phyloP scores from a whole-genome alignment of 2,329 filamentous ascomycete genomes.

The Gaeumannomyces sp. region DNA sequence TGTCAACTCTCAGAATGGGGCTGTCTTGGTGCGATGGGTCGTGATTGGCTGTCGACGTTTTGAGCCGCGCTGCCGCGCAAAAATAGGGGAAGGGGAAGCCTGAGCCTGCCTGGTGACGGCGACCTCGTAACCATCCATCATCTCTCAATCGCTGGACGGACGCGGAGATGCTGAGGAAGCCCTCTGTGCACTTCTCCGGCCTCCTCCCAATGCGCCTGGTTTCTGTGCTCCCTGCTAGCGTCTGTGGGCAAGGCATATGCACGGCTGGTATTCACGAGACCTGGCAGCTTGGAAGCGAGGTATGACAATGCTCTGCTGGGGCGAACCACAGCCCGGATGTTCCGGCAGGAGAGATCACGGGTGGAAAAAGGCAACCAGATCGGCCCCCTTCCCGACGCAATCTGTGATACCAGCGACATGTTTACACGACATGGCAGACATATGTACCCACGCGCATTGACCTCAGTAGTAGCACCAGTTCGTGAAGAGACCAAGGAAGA shows the following conservation, averaged over 20 bases:
- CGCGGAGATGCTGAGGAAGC: background rate
- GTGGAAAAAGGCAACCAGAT: background rate
- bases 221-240: background rate
- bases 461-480: background rate
- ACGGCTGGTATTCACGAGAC: background rate
- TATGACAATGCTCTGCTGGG: background rate
- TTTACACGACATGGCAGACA: too few relatives aligned
- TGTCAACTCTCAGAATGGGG: background rate
- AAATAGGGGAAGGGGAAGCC: background rate
- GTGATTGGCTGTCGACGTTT: background rate
- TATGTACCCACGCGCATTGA: background rate
- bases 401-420: background rate
- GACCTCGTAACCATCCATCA: too few relatives aligned
- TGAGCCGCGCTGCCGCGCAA: background rate
- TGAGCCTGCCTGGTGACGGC: background rate
- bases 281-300: background rate
- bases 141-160: too few relatives aligned
- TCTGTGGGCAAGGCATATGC: background rate
- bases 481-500: background rate
- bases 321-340: background rate
- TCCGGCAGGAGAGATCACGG: background rate
- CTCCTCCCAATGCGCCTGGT: too few relatives aligned
- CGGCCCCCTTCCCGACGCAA: background rate
- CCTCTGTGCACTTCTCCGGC: background rate
- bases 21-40: background rate